phyloP scores from a whole-genome alignment of 1,139 yeast species.

The Sugiyamaella sp. region DNA sequence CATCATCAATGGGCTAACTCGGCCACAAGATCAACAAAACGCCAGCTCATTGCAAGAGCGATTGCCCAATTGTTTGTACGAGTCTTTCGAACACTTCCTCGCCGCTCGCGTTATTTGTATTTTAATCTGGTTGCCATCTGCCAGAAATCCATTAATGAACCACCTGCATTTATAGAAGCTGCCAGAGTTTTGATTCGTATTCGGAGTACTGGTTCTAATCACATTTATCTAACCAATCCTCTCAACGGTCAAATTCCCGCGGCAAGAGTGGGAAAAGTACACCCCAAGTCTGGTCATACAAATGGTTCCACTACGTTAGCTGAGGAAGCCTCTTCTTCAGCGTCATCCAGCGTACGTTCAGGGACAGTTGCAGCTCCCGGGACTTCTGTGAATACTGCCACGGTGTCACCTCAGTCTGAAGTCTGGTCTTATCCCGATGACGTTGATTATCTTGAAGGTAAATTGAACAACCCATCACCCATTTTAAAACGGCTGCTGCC shows the following conservation, averaged over 20 bases:
- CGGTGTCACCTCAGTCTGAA: conserved; percentile 9
- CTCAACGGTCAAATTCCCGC: conserved; percentile 53
- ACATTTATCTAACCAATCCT: conserved; percentile 57
- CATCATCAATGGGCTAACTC: conserved; percentile 6
- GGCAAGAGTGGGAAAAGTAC: conserved; percentile 35
- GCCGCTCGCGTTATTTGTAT: conserved; percentile 41
- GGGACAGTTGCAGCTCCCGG: neutral
- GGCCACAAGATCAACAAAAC: conserved; percentile 7
- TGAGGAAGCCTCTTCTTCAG: neutral
- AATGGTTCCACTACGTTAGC: neutral
- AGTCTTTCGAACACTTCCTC: conserved; percentile 35
- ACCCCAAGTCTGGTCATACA: conserved; percentile 46
- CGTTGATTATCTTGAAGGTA: conserved; percentile 49
- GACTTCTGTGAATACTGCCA: neutral
- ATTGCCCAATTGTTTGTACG: conserved; percentile 45
- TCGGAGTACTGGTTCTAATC: conserved; percentile 53
- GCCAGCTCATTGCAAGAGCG: conserved; percentile 42
- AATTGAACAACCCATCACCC: conserved; percentile 39
- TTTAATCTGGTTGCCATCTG: conserved; percentile 33
- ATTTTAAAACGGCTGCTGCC: conserved; percentile 32
- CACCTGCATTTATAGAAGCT: conserved; percentile 50
- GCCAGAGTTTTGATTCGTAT: conserved; percentile 60
- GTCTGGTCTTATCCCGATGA: conserved; percentile 68
- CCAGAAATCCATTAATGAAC: conserved; percentile 26
- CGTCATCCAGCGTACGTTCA: conserved; percentile 2